A percentile compares a stretch with the other conserved stretches of the same genome.
phyloP scores from a whole-genome alignment of 805 yeast species.

The Martiniozyma abietophila region DNA sequence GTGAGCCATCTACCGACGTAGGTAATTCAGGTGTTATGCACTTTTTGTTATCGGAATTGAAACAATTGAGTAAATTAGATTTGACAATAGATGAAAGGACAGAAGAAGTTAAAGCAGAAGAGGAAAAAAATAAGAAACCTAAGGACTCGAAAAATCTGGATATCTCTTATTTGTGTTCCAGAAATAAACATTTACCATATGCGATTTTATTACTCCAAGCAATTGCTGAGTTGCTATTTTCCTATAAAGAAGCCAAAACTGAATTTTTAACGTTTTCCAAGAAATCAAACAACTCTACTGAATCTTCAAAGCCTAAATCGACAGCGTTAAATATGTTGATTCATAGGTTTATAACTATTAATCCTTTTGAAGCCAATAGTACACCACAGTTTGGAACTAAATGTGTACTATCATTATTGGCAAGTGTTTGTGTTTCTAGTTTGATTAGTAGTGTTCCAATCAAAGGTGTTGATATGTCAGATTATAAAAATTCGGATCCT shows the following conservation, averaged over 20 bases:
- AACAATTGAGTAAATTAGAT: conserved; percentile 30
- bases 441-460: conserved; percentile 51
- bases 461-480: conserved; percentile 35
- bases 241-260: conserved; percentile 72
- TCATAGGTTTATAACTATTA: conserved; percentile 60
- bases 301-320: conserved; percentile 54
- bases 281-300: conserved; percentile 29
- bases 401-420: conserved; percentile 48
- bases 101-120: conserved; percentile 16
- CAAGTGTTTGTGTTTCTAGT: conserved; percentile 52
- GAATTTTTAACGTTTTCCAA: conserved; percentile 75
- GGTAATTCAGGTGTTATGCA: conserved; percentile 50
- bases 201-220: conserved; percentile 60
- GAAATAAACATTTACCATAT: conserved; percentile 53
- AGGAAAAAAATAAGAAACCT: conserved; percentile 13
- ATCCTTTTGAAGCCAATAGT: conserved; percentile 29
- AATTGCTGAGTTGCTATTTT: conserved; percentile 60
- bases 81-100: conserved; percentile 15
- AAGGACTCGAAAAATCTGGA: conserved; percentile 12
- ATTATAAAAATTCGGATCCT: conserved; percentile 47
- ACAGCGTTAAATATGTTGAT: conserved; percentile 70
- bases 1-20: conserved; percentile 13
- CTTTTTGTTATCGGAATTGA: conserved; percentile 53
- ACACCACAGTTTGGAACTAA: conserved; percentile 39
- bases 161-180: conserved; percentile 26